Conservation (phyloP, 495 filamentous ascomycete genomes). For the Xylaria flabelliformis region DNA sequence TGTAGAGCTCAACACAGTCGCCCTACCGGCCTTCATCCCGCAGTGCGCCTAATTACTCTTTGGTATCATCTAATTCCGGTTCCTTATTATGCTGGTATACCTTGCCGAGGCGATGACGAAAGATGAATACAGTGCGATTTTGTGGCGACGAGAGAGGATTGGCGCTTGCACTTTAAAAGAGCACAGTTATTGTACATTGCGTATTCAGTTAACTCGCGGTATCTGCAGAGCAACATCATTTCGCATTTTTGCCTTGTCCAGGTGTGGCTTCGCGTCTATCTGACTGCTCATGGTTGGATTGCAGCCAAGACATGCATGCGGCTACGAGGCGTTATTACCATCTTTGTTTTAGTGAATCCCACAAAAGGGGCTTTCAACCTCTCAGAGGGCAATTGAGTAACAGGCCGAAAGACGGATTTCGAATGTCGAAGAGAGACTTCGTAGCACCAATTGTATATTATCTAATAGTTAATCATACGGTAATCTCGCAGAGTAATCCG, state of each 20-base stretch:
- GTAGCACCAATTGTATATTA: not conserved
- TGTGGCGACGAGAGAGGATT: not conserved
- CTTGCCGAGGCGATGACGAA: not conserved
- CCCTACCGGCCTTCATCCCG: no score
- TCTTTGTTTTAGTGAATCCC: not conserved
- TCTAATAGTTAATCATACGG: not conserved
- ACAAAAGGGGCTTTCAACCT: not conserved
- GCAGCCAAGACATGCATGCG: not conserved
- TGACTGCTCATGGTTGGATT: not conserved
- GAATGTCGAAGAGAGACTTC: not conserved
- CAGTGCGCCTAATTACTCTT: no score
- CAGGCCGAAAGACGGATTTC: not conserved
- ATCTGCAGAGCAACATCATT: not conserved
- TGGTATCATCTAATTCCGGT: no score
- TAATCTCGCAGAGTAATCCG: not conserved
- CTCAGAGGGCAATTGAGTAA: not conserved
- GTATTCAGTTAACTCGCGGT: not conserved
- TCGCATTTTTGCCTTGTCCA: not conserved
- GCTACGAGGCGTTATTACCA: not conserved
- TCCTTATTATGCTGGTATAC: not conserved
- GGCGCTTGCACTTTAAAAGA: not conserved
- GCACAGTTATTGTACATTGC: not conserved
- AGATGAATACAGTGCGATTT: not conserved
- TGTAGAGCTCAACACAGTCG: no score
- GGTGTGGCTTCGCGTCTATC: not conserved